These are phyloP conservation scores for Verticillium tricorpus DNA, from an alignment of 2,329 filamentous ascomycete species.

Conservation along the genomic window DNA sequence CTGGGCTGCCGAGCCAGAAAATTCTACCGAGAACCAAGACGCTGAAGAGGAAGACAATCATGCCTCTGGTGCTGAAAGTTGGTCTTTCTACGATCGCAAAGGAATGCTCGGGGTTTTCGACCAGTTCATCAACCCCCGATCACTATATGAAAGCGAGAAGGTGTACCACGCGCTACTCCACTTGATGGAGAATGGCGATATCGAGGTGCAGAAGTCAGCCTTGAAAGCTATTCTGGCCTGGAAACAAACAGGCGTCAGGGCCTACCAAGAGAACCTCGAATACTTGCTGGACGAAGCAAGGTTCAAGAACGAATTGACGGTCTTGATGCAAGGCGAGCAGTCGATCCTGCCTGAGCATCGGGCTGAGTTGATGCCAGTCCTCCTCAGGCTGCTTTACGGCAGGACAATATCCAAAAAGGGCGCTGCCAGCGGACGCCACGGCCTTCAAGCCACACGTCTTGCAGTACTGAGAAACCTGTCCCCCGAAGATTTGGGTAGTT, in stretches of 20 bases:
- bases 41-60: conserved; percentile 41
- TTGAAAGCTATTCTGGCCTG: conserved; percentile 83
- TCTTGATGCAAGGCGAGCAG: conserved; percentile 74
- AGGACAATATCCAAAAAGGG: conserved; percentile 81
- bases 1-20: conserved; percentile 61
- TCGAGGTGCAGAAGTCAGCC: conserved; percentile 80
- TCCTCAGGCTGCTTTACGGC: conserved; percentile 85
- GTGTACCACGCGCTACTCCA: conserved; percentile 72
- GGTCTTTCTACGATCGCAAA: conserved; percentile 79
- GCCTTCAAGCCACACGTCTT: conserved; percentile 76
- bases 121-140: conserved; percentile 80
- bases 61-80: conserved; percentile 37
- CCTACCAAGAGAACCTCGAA: conserved; percentile 80
- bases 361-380: conserved; percentile 71
- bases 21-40: conserved; percentile 31
- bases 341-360: conserved; percentile 72
- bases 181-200: conserved; percentile 81
- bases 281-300: conserved; percentile 85
- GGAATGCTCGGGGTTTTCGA: conserved; percentile 76
- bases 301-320: conserved; percentile 90
- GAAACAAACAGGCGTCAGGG: conserved; percentile 72
- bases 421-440: conserved; percentile 69
- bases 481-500: conserved; percentile 69
- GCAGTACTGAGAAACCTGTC: conserved; percentile 75
- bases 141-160: conserved; percentile 71